Evolutionary conservation across 2,329 filamentous ascomycete genomes (phyloP).

Genomic region (Erysiphe neolycopersici): DNA sequence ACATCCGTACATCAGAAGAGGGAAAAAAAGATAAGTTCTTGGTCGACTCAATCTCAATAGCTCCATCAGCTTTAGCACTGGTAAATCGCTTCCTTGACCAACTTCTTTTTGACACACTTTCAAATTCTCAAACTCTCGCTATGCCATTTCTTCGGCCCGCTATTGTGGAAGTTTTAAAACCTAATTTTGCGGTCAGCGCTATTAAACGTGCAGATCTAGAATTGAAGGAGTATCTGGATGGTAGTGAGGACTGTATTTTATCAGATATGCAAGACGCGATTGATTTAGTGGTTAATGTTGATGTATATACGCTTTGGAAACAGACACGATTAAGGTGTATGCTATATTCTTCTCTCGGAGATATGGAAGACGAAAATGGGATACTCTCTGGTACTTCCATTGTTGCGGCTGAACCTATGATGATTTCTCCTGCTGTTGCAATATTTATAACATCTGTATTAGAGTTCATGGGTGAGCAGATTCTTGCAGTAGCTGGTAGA

Average conservation of each 20-base stretch:
- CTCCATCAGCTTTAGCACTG: slow-evolving; percentile 43
- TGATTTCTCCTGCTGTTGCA: slow-evolving; percentile 69
- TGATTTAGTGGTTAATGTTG: background rate
- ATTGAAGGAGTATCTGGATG: slow-evolving; percentile 64
- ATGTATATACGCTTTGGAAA: slow-evolving; percentile 75
- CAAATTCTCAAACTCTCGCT: slow-evolving; percentile 49
- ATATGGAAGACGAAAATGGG: slow-evolving; percentile 95
- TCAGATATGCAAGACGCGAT: slow-evolving; percentile 40
- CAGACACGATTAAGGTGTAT: slow-evolving; percentile 79
- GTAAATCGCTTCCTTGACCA: slow-evolving; percentile 89
- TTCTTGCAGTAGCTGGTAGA: slow-evolving; percentile 63
- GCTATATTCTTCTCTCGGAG: slow-evolving; percentile 90
- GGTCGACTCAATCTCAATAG: slow-evolving; percentile 44
- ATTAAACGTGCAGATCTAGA: slow-evolving; percentile 66
- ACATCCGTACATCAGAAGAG: slow-evolving; percentile 51
- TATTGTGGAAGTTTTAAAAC: slow-evolving; percentile 65
- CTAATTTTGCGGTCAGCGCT: slow-evolving; percentile 63
- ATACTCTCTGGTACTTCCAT: slow-evolving; percentile 43
- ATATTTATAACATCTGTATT: slow-evolving; percentile 91
- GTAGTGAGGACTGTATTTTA: slow-evolving; percentile 32
- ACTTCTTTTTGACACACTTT: slow-evolving; percentile 73
- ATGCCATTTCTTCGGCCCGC: slow-evolving; percentile 53
- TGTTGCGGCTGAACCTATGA: slow-evolving; percentile 27
- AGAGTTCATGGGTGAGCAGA: slow-evolving; percentile 81
- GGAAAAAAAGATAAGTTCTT: slow-evolving; percentile 38